These are phyloP conservation scores for Fusarium albidum DNA, from an alignment of 2,329 filamentous ascomycete species.

Conservation along the genomic window DNA sequence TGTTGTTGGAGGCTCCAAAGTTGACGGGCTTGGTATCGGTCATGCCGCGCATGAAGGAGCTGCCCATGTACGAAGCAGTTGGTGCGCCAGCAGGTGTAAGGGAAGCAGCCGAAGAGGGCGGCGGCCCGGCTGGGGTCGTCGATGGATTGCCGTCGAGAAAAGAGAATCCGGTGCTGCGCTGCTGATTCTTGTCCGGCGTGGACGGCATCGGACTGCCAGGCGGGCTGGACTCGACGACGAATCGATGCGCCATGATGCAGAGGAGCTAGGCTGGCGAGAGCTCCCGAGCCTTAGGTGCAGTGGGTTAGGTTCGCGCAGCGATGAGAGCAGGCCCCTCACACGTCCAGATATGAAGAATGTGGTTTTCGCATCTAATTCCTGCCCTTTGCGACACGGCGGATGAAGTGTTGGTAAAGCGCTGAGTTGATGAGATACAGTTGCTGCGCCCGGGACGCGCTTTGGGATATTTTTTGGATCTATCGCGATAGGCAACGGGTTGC, in stretches of 20 bases:
- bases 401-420: constrained; percentile 25
- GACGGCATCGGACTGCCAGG: constrained; percentile 54
- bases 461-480: constrained; percentile 43
- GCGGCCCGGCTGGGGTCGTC: constrained; percentile 61
- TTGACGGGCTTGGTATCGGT: constrained; percentile 49
- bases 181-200: constrained; percentile 56
- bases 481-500: constrained; percentile 32
- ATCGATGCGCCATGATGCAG: constrained; percentile 50
- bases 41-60: constrained; percentile 59
- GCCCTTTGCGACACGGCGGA: constrained; percentile 18
- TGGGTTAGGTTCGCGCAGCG: constrained; percentile 18
- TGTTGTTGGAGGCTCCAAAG: constrained; percentile 45
- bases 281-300: constrained; percentile 23
- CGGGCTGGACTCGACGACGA: constrained; percentile 54
- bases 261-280: constrained; percentile 24
- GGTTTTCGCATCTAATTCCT: constrained; percentile 22
- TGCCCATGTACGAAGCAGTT: constrained; percentile 62
- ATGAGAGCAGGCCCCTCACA: constrained; percentile 12
- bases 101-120: constrained; percentile 60
- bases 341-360: constrained; percentile 2
- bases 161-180: constrained; percentile 46
- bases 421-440: constrained; percentile 28
- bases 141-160: constrained; percentile 56
- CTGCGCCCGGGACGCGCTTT: constrained; percentile 33
- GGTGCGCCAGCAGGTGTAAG: constrained; percentile 66